Evolutionary conservation across 2,329 filamentous ascomycete genomes (phyloP), one percentile per base, ranked within the genome.

Genomic region (Alternaria tenuissima): DNA sequence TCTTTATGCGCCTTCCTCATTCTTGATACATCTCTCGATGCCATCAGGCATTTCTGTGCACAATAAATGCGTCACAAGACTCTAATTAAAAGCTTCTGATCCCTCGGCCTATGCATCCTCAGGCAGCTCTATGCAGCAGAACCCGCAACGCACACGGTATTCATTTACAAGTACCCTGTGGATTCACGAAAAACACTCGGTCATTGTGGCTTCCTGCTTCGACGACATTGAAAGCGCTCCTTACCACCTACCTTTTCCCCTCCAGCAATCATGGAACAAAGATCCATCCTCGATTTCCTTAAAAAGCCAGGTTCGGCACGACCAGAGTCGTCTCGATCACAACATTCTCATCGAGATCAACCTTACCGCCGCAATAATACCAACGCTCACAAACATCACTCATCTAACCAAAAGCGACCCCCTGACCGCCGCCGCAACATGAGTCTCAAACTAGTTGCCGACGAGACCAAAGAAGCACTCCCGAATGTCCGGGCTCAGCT

Each of bases 401-500:
- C 52, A 14, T 36, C 57, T 18, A 42, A 36, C 16, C 43, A n/a
- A 26, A 22, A 65, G 16, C 67, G 64, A 28, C 66, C 60, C 22
- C 66, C 66, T 18, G 64, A 68, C 22, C 56, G 61, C 8, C 64
- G 65, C 24, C 66, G 69, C 57, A 72, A 72, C 22, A 62, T 61
- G 55, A 54, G 66, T 47, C 70, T 76, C 28, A 69, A 69, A 36
- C 53, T 57, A 20, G 38, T 72, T 12, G 72, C 73, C 24, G 61
- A 65, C 34, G 71, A 76, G 46, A 77, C 74, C 14, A 68, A 68
- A 28, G 49, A 46, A 3, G 60, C 63, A 7, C 65, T 76, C 3
- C 71, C 72, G 12, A 54, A 54, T 4, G 64, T 76, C 8, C 64
- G 74, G 22, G 47, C 55, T 7, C 48, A 63, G 2, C 34, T 74